Evolutionary conservation across 495 filamentous ascomycete genomes (phyloP).

Genomic region (Thermothielavioides terrestris): DNA sequence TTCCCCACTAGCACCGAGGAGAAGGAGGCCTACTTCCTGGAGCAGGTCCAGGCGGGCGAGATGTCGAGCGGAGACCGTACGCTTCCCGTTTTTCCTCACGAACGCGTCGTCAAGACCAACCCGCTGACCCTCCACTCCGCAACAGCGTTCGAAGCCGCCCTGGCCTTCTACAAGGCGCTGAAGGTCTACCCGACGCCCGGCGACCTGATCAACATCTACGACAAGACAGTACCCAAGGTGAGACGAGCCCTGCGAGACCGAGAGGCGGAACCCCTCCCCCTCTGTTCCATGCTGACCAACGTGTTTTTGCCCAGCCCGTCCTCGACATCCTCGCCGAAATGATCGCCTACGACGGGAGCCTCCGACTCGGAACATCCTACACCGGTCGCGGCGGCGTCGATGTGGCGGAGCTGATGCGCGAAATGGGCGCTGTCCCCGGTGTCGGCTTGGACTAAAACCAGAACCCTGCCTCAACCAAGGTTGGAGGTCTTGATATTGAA

Average conservation of each 20-base stretch:
- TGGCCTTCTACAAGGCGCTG: slow-evolving; percentile 94
- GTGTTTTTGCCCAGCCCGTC: slow-evolving; percentile 52
- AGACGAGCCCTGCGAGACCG: no score
- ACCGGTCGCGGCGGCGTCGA: slow-evolving; percentile 24
- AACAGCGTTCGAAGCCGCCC: slow-evolving; percentile 71
- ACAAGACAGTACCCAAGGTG: slow-evolving; percentile 93
- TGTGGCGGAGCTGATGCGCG: slow-evolving; percentile 29
- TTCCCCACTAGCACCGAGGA: slow-evolving; percentile 87
- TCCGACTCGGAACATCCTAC: slow-evolving; percentile 52
- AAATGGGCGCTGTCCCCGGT: slow-evolving; percentile 31
- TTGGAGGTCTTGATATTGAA: no score
- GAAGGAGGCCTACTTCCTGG: slow-evolving; percentile 79
- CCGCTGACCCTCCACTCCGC: not conserved
- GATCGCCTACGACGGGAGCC: slow-evolving; percentile 77
- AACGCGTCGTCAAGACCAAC: not conserved
- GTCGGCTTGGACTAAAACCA: slow-evolving; percentile 37
- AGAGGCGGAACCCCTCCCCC: not conserved
- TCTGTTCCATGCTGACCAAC: slow-evolving; percentile 4
- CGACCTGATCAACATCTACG: slow-evolving; percentile 92
- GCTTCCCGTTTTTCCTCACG: slow-evolving; percentile 6
- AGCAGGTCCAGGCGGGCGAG: slow-evolving; percentile 83
- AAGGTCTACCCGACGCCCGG: slow-evolving; percentile 94
- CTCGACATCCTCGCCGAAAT: slow-evolving; percentile 95
- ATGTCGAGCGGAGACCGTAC: slow-evolving; percentile 49
- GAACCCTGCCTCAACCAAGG: not conserved